Evolutionary conservation across 208 protist genomes (phyloP).

Genomic region (Trypanosoma rangeli): DNA sequence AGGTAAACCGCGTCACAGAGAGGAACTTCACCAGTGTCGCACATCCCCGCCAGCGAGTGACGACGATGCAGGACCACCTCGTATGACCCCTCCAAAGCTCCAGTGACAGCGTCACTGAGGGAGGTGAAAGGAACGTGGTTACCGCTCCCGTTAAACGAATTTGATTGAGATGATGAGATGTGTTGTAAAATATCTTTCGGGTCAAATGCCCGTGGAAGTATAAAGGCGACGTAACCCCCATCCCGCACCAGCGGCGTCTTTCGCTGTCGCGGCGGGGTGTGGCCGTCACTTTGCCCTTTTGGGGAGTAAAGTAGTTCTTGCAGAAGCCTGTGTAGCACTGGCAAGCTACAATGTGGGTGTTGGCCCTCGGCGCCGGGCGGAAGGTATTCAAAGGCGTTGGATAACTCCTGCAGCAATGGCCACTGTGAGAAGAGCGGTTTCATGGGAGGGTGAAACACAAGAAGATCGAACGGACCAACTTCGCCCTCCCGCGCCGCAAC

Average conservation of each 20-base stretch:
- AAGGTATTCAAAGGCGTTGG: not conserved
- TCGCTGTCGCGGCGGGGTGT: not conserved
- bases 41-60: conserved; percentile 25
- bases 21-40: not conserved
- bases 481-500: conserved; percentile 1
- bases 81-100: conserved; percentile 59
- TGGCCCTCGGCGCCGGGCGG: not conserved
- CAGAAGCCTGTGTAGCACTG: conserved; percentile 29
- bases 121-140: conserved; percentile 12
- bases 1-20: conserved; percentile 12
- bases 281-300: not conserved
- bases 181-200: conserved; percentile 19
- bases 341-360: conserved; percentile 28
- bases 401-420: conserved; percentile 15
- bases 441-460: conserved; percentile 46
- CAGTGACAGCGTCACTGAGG: conserved; percentile 46
- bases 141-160: not conserved
- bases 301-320: conserved; percentile 22
- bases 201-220: conserved; percentile 62
- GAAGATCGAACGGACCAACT: conserved; percentile 39
- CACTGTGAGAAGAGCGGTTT: conserved; percentile 28
- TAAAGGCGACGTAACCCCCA: conserved; percentile 49
- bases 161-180: conserved; percentile 3
- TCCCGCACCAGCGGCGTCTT: conserved; percentile 25
- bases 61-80: conserved; percentile 50